Percentiles rank a stretch among this genome's conserved stretches.
These are phyloP conservation scores for Penicillium sp. DNA, from an alignment of 2,329 filamentous ascomycete genomes.

Conservation along the genomic window DNA sequence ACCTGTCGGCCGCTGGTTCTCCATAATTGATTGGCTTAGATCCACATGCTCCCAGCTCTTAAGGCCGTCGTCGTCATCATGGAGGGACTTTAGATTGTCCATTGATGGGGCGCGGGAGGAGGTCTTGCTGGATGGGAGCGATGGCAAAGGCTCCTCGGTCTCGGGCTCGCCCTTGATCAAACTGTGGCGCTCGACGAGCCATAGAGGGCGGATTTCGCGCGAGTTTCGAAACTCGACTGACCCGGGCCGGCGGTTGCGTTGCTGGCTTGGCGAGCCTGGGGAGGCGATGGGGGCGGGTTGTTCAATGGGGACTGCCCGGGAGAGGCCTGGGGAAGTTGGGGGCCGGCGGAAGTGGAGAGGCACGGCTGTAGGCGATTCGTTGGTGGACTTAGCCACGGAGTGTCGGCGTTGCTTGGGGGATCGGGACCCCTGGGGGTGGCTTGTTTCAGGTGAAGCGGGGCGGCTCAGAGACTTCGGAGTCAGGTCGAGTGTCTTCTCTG, in stretches of 20 bases:
- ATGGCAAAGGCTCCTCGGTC: constrained; percentile 46
- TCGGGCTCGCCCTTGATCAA: constrained; percentile 43
- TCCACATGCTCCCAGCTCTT: constrained; percentile 34
- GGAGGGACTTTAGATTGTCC: constrained; percentile 39
- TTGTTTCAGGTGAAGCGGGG: constrained; percentile 33
- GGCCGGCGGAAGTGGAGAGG: constrained; percentile 57
- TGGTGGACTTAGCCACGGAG: constrained; percentile 30
- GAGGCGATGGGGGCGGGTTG: constrained; percentile 35
- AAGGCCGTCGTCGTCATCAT: constrained; percentile 29
- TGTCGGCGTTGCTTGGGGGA: constrained; percentile 26
- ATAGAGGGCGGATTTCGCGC: constrained; percentile 76
- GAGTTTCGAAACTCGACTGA: constrained; percentile 55
- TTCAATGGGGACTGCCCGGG: constrained; percentile 43
- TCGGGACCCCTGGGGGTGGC: constrained; percentile 10
- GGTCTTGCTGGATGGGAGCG: constrained; percentile 53
- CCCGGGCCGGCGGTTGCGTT: constrained; percentile 48
- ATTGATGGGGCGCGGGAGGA: constrained; percentile 50
- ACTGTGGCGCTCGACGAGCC: constrained; percentile 69
- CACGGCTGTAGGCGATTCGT: constrained; percentile 54
- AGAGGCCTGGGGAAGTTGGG: constrained; percentile 46
- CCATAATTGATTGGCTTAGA: constrained; percentile 25
- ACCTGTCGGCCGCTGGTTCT: constrained; percentile 28
- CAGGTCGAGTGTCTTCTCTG: constrained; percentile 31
- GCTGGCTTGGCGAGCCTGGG: constrained; percentile 45
- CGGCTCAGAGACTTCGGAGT: constrained; percentile 36